phyloP scores from a whole-genome alignment of 768 basidiomycete genomes.

The Exidia glandulosa region DNA sequence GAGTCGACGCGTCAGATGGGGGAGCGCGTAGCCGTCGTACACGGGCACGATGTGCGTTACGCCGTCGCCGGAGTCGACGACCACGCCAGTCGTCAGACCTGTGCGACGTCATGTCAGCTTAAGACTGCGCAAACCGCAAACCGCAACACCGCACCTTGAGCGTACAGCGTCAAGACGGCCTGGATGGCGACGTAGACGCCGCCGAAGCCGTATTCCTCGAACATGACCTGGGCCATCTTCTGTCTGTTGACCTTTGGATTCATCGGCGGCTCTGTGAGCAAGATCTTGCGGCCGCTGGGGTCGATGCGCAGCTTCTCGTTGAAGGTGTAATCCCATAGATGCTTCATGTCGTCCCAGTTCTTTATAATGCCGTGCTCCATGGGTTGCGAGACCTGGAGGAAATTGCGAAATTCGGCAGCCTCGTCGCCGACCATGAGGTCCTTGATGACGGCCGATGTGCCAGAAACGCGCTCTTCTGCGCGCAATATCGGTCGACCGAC shows the following conservation, averaged over 20 bases:
- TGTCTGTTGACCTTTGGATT: slow-evolving; percentile 7
- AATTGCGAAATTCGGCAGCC: slow-evolving; percentile 38
- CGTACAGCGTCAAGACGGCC: slow-evolving; percentile 7
- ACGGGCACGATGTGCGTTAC: slow-evolving; percentile 8
- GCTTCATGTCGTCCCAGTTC: slow-evolving; percentile 11
- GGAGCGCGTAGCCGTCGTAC: slow-evolving; percentile 7
- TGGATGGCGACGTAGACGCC: slow-evolving; percentile 7
- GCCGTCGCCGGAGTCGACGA: slow-evolving; percentile 8
- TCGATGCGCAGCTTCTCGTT: slow-evolving; percentile 8
- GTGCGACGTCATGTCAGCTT: too few relatives aligned
- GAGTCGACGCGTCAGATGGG: slow-evolving; percentile 1
- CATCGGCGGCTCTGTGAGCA: slow-evolving; percentile 7
- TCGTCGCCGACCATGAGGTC: slow-evolving; percentile 90
- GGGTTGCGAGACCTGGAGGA: slow-evolving; percentile 31
- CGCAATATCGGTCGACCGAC: slow-evolving; percentile 95
- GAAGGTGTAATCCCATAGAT: slow-evolving; percentile 11
- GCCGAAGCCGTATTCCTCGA: slow-evolving; percentile 36
- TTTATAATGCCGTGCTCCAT: slow-evolving; percentile 8
- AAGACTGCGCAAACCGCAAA: too few relatives aligned
- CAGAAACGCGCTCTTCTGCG: slow-evolving; percentile 88
- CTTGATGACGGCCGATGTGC: slow-evolving; percentile 57
- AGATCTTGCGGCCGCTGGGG: slow-evolving; percentile 7
- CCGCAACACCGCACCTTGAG: too few relatives aligned
- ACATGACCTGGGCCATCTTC: slow-evolving; percentile 11
- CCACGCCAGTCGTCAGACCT: slow-evolving; percentile 7